Conservation (phyloP, 2,329 filamentous ascomycete species). For the Sphaerostilbella broomeana region DNA sequence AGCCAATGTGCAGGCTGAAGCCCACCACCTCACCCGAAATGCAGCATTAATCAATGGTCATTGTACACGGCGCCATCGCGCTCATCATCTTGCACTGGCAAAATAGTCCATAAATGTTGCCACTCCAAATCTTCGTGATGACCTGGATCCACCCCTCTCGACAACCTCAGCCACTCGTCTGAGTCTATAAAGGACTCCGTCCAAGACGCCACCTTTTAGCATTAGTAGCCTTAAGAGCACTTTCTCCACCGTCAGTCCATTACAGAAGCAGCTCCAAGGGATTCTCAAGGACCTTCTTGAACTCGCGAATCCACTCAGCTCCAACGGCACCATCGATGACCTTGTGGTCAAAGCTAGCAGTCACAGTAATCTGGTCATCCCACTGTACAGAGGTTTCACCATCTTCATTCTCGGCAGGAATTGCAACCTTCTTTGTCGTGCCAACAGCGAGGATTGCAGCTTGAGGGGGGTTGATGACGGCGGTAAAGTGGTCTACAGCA, state of each 20-base stretch:
- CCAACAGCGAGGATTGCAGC: conserved; percentile 92
- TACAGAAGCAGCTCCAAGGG: conserved; percentile 90
- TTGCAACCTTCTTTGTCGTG: conserved; percentile 89
- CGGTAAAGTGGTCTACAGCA: conserved; percentile 93
- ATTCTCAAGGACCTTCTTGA: conserved; percentile 98
- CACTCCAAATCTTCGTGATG: conserved; percentile 3
- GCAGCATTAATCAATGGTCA: conserved; percentile 36
- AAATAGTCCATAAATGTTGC: conserved; percentile 5
- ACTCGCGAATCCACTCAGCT: conserved; percentile 90
- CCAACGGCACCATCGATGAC: conserved; percentile 94
- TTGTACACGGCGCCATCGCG: conserved; percentile 35
- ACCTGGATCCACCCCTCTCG: conserved; percentile 5
- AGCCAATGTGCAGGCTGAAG: conserved; percentile 25
- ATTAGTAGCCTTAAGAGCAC: background rate
- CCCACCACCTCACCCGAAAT: conserved; percentile 24
- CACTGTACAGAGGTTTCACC: conserved; percentile 70
- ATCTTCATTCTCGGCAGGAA: conserved; percentile 79
- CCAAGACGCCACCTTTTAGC: conserved; percentile 9
- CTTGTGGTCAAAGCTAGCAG: conserved; percentile 97
- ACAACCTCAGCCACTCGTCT: conserved; percentile 12
- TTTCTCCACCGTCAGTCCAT: conserved; percentile 18
- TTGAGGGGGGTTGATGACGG: conserved; percentile 98
- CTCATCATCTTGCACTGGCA: conserved; percentile 20
- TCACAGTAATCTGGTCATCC: conserved; percentile 96
- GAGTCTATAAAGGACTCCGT: conserved; percentile 15